These are phyloP conservation scores for Nakazawaea wickerhamii DNA, from an alignment of 805 yeast species.

Conservation along the genomic window DNA sequence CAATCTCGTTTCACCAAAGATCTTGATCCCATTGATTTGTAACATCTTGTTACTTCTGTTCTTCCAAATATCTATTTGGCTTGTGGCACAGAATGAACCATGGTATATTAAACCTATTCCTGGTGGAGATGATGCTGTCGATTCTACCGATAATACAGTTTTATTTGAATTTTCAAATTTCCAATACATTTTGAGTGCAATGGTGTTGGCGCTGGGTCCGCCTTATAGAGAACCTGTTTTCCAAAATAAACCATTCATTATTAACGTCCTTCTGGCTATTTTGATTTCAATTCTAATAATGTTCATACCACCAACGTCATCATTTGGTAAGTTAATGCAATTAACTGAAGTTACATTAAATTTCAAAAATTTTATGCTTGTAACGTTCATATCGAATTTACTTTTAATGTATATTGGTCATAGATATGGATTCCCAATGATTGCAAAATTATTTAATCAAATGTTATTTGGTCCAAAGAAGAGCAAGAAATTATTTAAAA, in stretches of 20 bases:
- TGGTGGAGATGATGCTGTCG: conserved; percentile 76
- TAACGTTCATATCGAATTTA: conserved; percentile 45
- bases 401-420: conserved; percentile 41
- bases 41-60: conserved; percentile 58
- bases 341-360: conserved; percentile 51
- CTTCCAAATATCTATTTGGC: conserved; percentile 72
- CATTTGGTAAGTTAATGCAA: conserved; percentile 68
- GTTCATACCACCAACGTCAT: conserved; percentile 42
- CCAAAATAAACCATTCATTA: conserved; percentile 65
- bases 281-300: conserved; percentile 50
- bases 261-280: conserved; percentile 49
- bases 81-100: conserved; percentile 42
- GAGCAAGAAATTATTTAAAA: conserved; percentile 34
- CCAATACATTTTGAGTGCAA: conserved; percentile 82
- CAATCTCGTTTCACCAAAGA: conserved; percentile 83
- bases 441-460: conserved; percentile 36
- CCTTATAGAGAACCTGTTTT: conserved; percentile 81
- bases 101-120: conserved; percentile 85
- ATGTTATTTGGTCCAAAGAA: conserved; percentile 22
- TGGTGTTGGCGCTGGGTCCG: conserved; percentile 84
- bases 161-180: conserved; percentile 76
- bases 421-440: conserved; percentile 32
- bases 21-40: conserved; percentile 75
- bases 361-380: conserved; percentile 48
- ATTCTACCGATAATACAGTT: conserved; percentile 85